Percentiles rank a stretch among this genome's conserved stretches.
Evolutionary conservation across 495 filamentous ascomycete species (phyloP).

Genomic region (Penicillium crystallinum): DNA sequence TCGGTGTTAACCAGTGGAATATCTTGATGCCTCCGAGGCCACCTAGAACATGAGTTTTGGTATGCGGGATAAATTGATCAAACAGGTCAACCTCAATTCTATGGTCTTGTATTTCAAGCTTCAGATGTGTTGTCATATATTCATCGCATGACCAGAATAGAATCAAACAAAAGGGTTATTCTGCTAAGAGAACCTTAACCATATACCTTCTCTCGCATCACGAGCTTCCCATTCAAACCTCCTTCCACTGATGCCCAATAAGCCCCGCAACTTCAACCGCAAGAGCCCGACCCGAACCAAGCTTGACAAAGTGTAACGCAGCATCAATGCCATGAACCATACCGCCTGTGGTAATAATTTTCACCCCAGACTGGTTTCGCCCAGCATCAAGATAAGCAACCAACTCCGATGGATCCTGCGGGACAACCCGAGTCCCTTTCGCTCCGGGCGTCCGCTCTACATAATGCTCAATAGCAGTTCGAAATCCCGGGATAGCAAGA

Average conservation of each 20-base stretch:
- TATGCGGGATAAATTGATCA: too few relatives aligned
- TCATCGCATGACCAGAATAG: background rate
- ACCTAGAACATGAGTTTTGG: too few relatives aligned
- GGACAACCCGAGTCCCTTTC: background rate
- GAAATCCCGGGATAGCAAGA: background rate
- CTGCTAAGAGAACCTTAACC: background rate
- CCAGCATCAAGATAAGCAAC: conserved; percentile 3
- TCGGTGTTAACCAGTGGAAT: too few relatives aligned
- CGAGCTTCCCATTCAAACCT: background rate
- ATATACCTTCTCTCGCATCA: background rate
- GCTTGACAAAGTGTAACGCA: background rate
- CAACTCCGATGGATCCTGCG: background rate
- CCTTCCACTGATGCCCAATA: background rate
- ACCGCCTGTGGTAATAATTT: background rate
- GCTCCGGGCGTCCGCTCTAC: background rate
- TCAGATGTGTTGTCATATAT: background rate
- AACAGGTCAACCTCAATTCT: too few relatives aligned
- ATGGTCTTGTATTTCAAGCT: too few relatives aligned
- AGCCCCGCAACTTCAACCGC: background rate
- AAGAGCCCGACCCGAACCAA: background rate
- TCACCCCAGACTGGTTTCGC: background rate
- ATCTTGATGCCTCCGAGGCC: too few relatives aligned
- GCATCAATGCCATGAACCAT: background rate
- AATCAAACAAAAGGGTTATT: background rate
- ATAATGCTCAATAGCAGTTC: background rate